phyloP scores from a whole-genome alignment of 768 basidiomycete species.

The Lactarius quietus region DNA sequence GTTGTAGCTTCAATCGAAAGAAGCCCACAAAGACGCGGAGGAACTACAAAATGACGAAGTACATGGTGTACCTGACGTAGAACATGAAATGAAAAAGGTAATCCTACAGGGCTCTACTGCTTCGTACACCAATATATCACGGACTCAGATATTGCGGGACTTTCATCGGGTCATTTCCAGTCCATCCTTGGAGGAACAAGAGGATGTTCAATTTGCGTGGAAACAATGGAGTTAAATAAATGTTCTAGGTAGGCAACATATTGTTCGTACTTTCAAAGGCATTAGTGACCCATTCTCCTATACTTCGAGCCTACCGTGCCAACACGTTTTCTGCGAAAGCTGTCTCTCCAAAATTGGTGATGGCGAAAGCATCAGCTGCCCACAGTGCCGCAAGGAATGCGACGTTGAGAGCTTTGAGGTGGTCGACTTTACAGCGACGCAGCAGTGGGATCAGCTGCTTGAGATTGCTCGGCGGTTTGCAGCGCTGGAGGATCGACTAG shows the following conservation, averaged over 20 bases:
- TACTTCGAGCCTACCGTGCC: constrained; percentile 39
- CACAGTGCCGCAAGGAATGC: constrained; percentile 35
- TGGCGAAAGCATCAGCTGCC: constrained; percentile 36
- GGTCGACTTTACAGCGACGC: constrained; percentile 38
- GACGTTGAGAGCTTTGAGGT: constrained; percentile 35
- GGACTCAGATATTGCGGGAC: constrained; percentile 38
- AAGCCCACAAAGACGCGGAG: constrained; percentile 38
- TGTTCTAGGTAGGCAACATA: constrained; percentile 34
- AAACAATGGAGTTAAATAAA: constrained; percentile 34
- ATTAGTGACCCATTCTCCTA: background rate
- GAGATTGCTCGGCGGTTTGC: constrained; percentile 40
- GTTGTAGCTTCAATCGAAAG: constrained; percentile 32
- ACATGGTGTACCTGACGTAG: constrained; percentile 35
- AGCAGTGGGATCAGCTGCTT: constrained; percentile 45
- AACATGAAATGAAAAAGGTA: constrained; percentile 43
- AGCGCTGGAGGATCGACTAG: constrained; percentile 37
- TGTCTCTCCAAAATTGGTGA: constrained; percentile 35
- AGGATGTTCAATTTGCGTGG: constrained; percentile 42
- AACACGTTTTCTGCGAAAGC: constrained; percentile 42
- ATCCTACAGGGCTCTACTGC: background rate
- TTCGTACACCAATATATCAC: background rate
- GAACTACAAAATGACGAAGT: constrained; percentile 35
- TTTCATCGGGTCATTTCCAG: constrained; percentile 40
- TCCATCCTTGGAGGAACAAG: constrained; percentile 36
- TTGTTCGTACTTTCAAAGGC: background rate